Percentiles rank a stretch among this genome's conserved stretches.
phyloP scores from a whole-genome alignment of 1,284 basidiomycete genomes.

The Puccinia coronata region DNA sequence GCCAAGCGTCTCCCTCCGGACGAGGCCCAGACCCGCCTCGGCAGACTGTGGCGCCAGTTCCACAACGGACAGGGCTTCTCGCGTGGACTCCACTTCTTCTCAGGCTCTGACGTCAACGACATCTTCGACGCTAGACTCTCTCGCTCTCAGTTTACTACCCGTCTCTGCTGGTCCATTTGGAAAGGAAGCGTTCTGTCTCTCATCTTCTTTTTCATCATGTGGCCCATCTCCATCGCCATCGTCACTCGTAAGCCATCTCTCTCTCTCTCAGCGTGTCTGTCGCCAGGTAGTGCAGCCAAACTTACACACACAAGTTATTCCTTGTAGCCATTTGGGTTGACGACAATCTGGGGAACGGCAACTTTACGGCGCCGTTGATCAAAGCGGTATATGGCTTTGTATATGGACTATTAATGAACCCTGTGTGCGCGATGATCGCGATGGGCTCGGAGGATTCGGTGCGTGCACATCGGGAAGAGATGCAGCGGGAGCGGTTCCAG shows the following conservation, averaged over 20 bases:
- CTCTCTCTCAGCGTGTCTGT: neutral
- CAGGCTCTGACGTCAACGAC: constrained; percentile 58
- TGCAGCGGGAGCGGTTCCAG: constrained; percentile 25
- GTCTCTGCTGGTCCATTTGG: constrained; percentile 57
- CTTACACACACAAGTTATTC: neutral
- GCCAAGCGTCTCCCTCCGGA: constrained; percentile 50
- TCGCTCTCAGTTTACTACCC: constrained; percentile 52
- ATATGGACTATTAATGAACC: constrained; percentile 41
- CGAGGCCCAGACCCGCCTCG: constrained; percentile 41
- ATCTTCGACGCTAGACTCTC: constrained; percentile 54
- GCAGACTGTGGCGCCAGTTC: constrained; percentile 52
- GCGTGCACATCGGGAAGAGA: constrained; percentile 38
- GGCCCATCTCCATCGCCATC: constrained; percentile 58
- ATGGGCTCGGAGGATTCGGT: constrained; percentile 48
- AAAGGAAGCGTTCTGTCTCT: constrained; percentile 59
- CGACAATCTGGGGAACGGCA: constrained; percentile 33
- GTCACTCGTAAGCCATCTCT: constrained; percentile 53
- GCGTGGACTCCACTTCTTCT: constrained; percentile 56
- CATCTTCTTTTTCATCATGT: constrained; percentile 59
- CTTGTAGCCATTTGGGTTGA: constrained; percentile 38
- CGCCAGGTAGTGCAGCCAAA: too few relatives aligned
- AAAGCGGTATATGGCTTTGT: constrained; percentile 46
- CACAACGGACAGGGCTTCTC: constrained; percentile 53
- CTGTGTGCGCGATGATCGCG: constrained; percentile 47
- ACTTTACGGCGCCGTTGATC: constrained; percentile 43